Conservation (phyloP, 805 yeast genomes). For the Limtongia smithiae region DNA sequence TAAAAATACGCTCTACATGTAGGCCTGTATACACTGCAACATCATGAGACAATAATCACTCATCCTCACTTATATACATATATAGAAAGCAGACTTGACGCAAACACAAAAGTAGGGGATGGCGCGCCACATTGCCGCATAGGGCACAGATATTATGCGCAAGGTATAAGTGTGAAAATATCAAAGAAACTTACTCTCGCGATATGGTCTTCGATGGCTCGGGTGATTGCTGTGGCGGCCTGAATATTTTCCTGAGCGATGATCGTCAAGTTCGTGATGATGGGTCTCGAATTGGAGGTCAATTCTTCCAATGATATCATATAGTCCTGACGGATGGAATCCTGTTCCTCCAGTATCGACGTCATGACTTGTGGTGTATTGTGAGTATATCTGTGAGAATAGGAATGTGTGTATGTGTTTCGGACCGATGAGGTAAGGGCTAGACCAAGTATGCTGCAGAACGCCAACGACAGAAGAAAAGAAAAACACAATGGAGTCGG, state of each 20-base stretch:
- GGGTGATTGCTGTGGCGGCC: conserved; percentile 72
- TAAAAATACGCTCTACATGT: neutral
- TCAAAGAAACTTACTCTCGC: conserved; percentile 45
- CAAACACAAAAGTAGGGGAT: neutral
- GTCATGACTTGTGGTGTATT: no score
- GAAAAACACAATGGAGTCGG: no score
- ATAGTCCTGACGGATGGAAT: conserved; percentile 59
- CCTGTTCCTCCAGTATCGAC: conserved; percentile 30
- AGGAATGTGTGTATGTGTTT: no score
- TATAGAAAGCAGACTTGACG: no score
- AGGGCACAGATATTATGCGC: neutral
- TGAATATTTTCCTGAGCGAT: conserved; percentile 81
- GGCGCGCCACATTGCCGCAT: neutral
- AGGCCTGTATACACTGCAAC: no score
- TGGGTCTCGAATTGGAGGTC: conserved; percentile 85
- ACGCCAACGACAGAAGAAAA: no score
- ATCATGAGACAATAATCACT: no score
- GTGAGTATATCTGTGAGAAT: no score
- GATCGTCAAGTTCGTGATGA: conserved; percentile 76
- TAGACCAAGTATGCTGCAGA: no score
- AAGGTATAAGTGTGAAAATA: neutral
- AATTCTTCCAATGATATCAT: conserved; percentile 66
- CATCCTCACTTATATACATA: no score
- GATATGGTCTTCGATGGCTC: conserved; percentile 71
- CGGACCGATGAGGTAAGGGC: no score